Percentiles rank a stretch among this genome's conserved stretches.
Evolutionary conservation across 306 rosid genomes (phyloP).

Genomic region (Sicyos edulis): DNA sequence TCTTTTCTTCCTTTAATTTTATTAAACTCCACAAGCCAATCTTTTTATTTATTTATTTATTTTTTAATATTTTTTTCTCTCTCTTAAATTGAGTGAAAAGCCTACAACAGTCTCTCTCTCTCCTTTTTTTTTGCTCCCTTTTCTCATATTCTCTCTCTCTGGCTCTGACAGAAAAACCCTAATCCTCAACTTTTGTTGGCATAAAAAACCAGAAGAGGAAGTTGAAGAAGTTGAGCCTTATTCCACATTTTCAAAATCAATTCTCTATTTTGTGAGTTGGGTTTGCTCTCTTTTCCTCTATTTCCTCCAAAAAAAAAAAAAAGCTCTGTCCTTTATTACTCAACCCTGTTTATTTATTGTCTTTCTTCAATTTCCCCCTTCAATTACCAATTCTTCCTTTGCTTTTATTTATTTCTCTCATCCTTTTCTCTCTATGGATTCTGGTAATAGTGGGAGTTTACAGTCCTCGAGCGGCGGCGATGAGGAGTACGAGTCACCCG

Average conservation of each 20-base stretch:
- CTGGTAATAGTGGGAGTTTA: slow-evolving; percentile 78
- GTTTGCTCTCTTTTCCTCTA: background rate
- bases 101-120: background rate
- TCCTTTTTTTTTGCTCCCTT: background rate
- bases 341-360: slow-evolving; percentile 12
- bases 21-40: background rate
- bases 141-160: slow-evolving; percentile 19
- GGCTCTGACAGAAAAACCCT: slow-evolving; percentile 3
- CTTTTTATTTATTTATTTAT: too few species aligned
- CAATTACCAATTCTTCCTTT: background rate
- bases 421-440: slow-evolving; percentile 49
- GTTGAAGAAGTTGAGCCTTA: background rate
- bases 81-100: background rate
- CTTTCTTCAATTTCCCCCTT: slow-evolving; percentile 20
- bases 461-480: slow-evolving; percentile 91
- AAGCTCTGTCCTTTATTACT: slow-evolving; percentile 10
- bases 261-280: background rate
- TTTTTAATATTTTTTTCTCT: too few species aligned
- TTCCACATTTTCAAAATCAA: background rate
- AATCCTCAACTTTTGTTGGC: background rate
- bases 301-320: background rate
- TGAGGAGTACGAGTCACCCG: slow-evolving; percentile 81
- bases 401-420: too few species aligned
- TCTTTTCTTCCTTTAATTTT: background rate
- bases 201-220: background rate